These are phyloP conservation scores for Yamadazyma diddensiae DNA, from an alignment of 1,139 yeast species.

Conservation along the genomic window DNA sequence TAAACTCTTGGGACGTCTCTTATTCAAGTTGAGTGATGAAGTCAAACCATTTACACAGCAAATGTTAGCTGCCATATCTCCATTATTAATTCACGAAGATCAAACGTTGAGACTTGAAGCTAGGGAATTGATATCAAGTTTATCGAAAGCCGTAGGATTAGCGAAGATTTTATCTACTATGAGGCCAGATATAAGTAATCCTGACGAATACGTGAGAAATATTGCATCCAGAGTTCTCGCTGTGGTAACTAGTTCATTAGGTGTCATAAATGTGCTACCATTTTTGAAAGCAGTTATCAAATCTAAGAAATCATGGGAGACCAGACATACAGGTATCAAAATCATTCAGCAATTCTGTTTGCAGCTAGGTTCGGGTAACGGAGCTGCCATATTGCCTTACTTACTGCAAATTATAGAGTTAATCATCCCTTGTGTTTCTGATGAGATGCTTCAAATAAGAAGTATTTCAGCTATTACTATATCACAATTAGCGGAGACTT, in stretches of 20 bases:
- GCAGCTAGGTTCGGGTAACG: conserved; percentile 64
- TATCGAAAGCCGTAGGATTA: conserved; percentile 81
- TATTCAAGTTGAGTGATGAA: conserved; percentile 61
- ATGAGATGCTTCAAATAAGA: conserved; percentile 68
- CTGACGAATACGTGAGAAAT: conserved; percentile 79
- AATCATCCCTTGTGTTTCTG: conserved; percentile 59
- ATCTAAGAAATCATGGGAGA: conserved; percentile 79
- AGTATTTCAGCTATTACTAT: conserved; percentile 70
- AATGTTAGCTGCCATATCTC: conserved; percentile 72
- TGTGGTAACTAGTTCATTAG: conserved; percentile 78
- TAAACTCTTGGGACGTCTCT: conserved; percentile 68
- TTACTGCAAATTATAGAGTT: conserved; percentile 63
- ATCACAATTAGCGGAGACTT: conserved; percentile 78
- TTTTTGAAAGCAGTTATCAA: conserved; percentile 79
- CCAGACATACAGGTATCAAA: conserved; percentile 83
- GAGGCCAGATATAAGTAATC: conserved; percentile 79
- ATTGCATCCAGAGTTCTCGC: conserved; percentile 80
- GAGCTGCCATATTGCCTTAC: conserved; percentile 62
- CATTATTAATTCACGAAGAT: conserved; percentile 79
- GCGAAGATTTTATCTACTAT: conserved; percentile 72
- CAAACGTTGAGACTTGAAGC: conserved; percentile 72
- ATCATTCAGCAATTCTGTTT: conserved; percentile 74
- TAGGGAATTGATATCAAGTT: conserved; percentile 69
- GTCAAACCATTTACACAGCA: conserved; percentile 74
- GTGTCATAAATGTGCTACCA: conserved; percentile 69